Evolutionary conservation across 2,329 filamentous ascomycete species (phyloP).

Genomic region (Fusarium sp.): DNA sequence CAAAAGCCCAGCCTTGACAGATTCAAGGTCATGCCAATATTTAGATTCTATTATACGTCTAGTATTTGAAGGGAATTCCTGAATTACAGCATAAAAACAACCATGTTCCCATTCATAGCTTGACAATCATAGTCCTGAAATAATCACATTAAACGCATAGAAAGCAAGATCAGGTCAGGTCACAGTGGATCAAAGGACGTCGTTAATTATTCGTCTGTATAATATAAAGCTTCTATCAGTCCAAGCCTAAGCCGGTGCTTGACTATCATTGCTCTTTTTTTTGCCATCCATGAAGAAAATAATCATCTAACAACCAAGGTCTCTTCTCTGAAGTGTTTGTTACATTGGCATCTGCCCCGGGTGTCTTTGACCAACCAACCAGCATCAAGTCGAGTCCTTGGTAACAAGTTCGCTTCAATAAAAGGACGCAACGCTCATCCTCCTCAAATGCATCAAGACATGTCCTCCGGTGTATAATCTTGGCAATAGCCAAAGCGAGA

Average conservation of each 20-base stretch:
- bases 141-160: neutral
- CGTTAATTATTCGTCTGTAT: slow-evolving; percentile 38
- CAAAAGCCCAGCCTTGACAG: neutral
- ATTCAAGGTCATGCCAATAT: neutral
- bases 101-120: neutral
- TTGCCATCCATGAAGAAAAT: slow-evolving; percentile 25
- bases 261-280: slow-evolving; percentile 37
- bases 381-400: slow-evolving; percentile 14
- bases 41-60: neutral
- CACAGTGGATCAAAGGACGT: neutral
- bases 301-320: slow-evolving; percentile 39
- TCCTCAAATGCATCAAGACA: slow-evolving; percentile 35
- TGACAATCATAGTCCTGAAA: neutral
- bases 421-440: slow-evolving; percentile 25
- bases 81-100: neutral
- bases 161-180: neutral
- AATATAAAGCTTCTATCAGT: slow-evolving; percentile 43
- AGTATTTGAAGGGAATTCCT: neutral
- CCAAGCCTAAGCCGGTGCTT: slow-evolving; percentile 32
- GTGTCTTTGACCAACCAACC: slow-evolving; percentile 1
- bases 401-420: slow-evolving; percentile 22
- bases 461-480: slow-evolving; percentile 24
- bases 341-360: slow-evolving; percentile 13
- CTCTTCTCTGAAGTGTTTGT: slow-evolving; percentile 21
- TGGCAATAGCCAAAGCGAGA: slow-evolving; percentile 32